These are phyloP conservation scores for Cryptosporidium andersoni DNA, from an alignment of 169 alveolate genomes.

Conservation along the genomic window DNA sequence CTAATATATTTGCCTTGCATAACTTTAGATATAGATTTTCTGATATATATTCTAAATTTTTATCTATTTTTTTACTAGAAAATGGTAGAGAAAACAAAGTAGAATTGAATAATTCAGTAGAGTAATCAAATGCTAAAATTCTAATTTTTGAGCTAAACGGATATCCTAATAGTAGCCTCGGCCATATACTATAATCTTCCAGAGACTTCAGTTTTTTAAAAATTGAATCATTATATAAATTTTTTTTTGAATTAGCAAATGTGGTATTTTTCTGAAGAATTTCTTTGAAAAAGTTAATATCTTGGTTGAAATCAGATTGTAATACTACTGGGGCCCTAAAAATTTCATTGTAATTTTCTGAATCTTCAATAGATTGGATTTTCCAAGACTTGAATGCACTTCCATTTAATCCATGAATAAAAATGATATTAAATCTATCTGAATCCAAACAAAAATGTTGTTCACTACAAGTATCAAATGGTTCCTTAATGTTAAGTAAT, in stretches of 20 bases:
- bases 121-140: slow-evolving; percentile 48
- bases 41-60: slow-evolving; percentile 18
- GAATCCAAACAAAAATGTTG: too few species aligned
- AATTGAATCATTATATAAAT: neutral
- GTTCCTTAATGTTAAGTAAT: neutral
- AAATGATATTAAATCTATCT: slow-evolving; percentile 15
- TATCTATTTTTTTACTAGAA: neutral
- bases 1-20: slow-evolving; percentile 54
- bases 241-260: neutral
- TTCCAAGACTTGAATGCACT: slow-evolving; percentile 69
- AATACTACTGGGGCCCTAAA: neutral
- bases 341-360: slow-evolving; percentile 14
- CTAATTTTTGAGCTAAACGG: neutral
- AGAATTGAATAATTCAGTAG: slow-evolving; percentile 37
- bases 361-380: slow-evolving; percentile 22
- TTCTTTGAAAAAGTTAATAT: neutral
- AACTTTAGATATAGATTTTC: slow-evolving; percentile 34
- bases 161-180: slow-evolving; percentile 28
- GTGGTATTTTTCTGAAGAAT: neutral
- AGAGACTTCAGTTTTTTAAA: neutral
- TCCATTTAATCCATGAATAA: slow-evolving; percentile 66
- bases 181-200: slow-evolving; percentile 54
- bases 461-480: neutral
- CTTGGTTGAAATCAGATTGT: neutral
- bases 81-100: neutral